A percentile compares a stretch with the other conserved stretches of the same genome.
phyloP scores from a whole-genome alignment of 164 flowering plant genomes.

The Litsea cubeba region DNA sequence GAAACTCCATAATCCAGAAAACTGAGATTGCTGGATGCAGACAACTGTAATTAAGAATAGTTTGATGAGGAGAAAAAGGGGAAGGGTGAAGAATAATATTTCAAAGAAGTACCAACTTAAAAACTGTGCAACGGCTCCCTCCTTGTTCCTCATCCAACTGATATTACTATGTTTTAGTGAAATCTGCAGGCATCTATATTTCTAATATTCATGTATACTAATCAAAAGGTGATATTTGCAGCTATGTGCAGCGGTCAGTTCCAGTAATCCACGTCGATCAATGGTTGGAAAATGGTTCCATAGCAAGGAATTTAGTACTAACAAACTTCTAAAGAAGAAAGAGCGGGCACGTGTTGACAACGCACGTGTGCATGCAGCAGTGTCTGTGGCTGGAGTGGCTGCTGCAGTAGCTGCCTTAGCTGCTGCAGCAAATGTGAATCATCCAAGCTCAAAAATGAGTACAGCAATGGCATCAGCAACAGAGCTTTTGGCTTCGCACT shows the following conservation, averaged over 20 bases:
- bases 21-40: no score
- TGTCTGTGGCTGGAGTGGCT: slow-evolving; percentile 77
- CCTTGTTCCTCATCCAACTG: no score
- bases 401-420: slow-evolving; percentile 76
- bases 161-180: background rate
- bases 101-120: no score
- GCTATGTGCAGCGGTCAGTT: slow-evolving; percentile 24
- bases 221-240: slow-evolving; percentile 4
- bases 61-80: no score
- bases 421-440: slow-evolving; percentile 39
- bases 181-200: background rate
- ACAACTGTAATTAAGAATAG: no score
- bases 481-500: slow-evolving; percentile 77
- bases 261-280: slow-evolving; percentile 18
- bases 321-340: slow-evolving; percentile 46
- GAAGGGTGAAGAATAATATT: no score
- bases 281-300: slow-evolving; percentile 79
- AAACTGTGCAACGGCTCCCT: no score
- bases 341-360: slow-evolving; percentile 66
- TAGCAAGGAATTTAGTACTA: slow-evolving; percentile 35
- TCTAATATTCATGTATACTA: background rate
- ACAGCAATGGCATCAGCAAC: slow-evolving; percentile 75
- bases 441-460: slow-evolving; percentile 49
- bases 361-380: slow-evolving; percentile 65
- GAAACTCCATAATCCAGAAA: no score